A percentile compares a stretch with the other conserved stretches of the same genome.
phyloP scores from a whole-genome alignment of 495 filamentous ascomycete species.

The Bathelium albidoporum region DNA sequence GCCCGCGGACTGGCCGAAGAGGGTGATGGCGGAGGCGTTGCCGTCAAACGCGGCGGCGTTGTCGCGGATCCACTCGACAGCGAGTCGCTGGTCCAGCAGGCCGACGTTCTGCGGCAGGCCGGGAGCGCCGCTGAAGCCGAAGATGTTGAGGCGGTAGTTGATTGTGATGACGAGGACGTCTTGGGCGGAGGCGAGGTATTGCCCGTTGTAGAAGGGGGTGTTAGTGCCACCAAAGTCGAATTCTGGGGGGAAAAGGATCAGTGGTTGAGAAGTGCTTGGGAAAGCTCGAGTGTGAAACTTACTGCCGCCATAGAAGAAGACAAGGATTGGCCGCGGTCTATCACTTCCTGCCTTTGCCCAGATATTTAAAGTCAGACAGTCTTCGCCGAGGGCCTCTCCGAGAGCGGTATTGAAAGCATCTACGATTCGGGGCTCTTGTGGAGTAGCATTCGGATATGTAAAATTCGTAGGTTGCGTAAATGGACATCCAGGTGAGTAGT shows the following conservation, averaged over 20 bases:
- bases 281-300: conserved; percentile 1
- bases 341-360: conserved; percentile 28
- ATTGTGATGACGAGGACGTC: conserved; percentile 37
- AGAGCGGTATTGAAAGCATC: conserved; percentile 21
- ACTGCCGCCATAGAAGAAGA: conserved; percentile 35
- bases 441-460: conserved; percentile 26
- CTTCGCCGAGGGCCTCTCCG: conserved; percentile 29
- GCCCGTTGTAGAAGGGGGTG: conserved; percentile 35
- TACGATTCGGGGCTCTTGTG: conserved; percentile 24
- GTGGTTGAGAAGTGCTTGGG: neutral
- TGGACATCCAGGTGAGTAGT: conserved; percentile 13
- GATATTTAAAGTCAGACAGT: conserved; percentile 40
- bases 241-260: neutral
- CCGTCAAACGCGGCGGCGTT: conserved; percentile 23
- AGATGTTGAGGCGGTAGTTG: conserved; percentile 42
- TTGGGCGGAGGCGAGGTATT: conserved; percentile 29
- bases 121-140: conserved; percentile 35
- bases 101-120: conserved; percentile 1
- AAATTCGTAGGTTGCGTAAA: neutral
- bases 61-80: conserved; percentile 9
- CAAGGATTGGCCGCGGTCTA: conserved; percentile 27
- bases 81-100: conserved; percentile 10
- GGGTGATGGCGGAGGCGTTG: conserved; percentile 32
- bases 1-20: conserved; percentile 10
- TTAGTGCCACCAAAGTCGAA: conserved; percentile 26